Conservation (phyloP, 495 filamentous ascomycete genomes). For the Penicillium fimorum region DNA sequence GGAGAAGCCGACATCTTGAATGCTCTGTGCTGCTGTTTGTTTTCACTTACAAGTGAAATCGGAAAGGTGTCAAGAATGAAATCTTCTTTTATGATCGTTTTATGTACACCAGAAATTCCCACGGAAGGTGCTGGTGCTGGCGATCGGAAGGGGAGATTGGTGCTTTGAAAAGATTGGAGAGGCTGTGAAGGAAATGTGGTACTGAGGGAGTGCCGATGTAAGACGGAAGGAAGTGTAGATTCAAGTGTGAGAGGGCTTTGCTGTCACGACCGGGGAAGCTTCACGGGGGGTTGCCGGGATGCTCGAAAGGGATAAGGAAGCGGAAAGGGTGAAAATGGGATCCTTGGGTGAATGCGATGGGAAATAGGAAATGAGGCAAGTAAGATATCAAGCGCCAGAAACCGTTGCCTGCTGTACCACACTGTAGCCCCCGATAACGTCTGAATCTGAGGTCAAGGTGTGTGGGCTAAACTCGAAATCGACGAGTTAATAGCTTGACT, state of each 20-base stretch:
- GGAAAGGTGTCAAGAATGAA: conserved; percentile 42
- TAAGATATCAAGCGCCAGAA: conserved; percentile 15
- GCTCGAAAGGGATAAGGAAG: conserved; percentile 18
- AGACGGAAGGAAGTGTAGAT: conserved; percentile 32
- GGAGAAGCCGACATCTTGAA: conserved; percentile 62
- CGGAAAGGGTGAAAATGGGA: conserved; percentile 15
- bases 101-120: conserved; percentile 88
- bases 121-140: conserved; percentile 89
- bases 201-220: conserved; percentile 27
- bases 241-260: conserved; percentile 19
- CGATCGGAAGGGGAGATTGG: conserved; percentile 46
- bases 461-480: conserved; percentile 4
- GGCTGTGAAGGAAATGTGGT: conserved; percentile 38
- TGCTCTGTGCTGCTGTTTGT: conserved; percentile 30
- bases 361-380: conserved; percentile 24
- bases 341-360: conserved; percentile 27
- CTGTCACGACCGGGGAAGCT: conserved; percentile 19
- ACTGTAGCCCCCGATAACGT: conserved; percentile 13
- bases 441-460: conserved; percentile 3
- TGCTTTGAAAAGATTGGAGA: conserved; percentile 40
- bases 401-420: conserved; percentile 9
- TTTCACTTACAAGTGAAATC: conserved; percentile 46
- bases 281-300: conserved; percentile 14
- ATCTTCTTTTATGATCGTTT: conserved; percentile 57
- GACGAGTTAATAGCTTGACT: neutral